phyloP scores from a whole-genome alignment of 176 grass and related monocot species.

The Oryza meyeriana region DNA sequence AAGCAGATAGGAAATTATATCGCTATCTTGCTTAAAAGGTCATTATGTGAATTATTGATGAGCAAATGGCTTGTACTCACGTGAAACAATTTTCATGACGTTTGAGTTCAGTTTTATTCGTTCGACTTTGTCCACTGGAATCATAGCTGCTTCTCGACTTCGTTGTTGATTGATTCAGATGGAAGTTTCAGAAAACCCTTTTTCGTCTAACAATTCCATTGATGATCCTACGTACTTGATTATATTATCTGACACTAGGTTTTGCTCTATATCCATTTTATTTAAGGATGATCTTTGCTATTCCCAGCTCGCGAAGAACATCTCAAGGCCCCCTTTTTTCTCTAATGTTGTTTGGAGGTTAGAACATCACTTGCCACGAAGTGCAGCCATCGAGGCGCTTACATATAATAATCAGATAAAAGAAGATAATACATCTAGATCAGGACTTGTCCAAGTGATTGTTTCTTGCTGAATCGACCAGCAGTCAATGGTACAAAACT shows the following conservation, averaged over 20 bases:
- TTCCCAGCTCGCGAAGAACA: no score
- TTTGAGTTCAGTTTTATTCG: slow-evolving; percentile 39
- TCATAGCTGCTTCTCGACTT: slow-evolving; percentile 20
- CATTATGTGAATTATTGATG: slow-evolving; percentile 33
- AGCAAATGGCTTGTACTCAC: slow-evolving; percentile 22
- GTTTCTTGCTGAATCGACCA: background rate
- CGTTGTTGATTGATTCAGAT: background rate
- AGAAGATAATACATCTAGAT: background rate
- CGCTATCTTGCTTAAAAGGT: slow-evolving; percentile 82
- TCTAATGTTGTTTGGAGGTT: background rate
- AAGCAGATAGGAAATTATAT: slow-evolving; percentile 92
- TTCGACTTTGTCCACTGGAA: slow-evolving; percentile 20
- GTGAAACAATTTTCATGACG: slow-evolving; percentile 46
- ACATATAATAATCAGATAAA: background rate
- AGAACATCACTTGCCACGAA: background rate
- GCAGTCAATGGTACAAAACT: background rate
- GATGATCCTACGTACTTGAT: background rate
- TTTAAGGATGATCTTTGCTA: no score
- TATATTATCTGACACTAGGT: background rate
- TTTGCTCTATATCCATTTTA: background rate
- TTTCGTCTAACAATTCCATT: background rate
- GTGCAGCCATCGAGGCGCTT: background rate
- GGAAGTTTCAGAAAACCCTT: background rate
- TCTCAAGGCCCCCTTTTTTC: no score
- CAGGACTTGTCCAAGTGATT: background rate